A percentile compares a stretch with the other conserved stretches of the same genome.
These are phyloP conservation scores for Rosa rugosa DNA, from an alignment of 306 rosid species.

Conservation along the genomic window DNA sequence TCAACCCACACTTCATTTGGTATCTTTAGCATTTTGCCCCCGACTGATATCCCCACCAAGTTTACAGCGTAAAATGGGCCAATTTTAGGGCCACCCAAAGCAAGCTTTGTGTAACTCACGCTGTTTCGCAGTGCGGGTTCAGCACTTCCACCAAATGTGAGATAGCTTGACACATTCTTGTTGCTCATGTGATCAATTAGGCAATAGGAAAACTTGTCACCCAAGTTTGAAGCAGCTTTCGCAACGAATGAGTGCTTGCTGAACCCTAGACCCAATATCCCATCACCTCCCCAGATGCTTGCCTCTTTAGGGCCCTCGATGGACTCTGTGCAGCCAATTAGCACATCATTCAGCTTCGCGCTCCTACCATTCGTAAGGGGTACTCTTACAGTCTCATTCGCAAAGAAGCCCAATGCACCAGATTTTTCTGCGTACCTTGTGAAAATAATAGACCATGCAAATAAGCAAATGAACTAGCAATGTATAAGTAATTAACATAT, in stretches of 20 bases:
- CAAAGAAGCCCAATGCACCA: slow-evolving; percentile 61
- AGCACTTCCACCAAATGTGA: slow-evolving; percentile 42
- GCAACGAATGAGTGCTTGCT: slow-evolving; percentile 41
- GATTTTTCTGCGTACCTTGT: slow-evolving; percentile 63
- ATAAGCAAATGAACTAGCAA: background rate
- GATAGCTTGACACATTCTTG: slow-evolving; percentile 41
- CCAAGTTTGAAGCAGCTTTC: slow-evolving; percentile 35
- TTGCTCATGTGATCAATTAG: slow-evolving; percentile 68
- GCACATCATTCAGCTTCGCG: slow-evolving; percentile 31
- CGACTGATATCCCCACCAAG: slow-evolving; percentile 48
- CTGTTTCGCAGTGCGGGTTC: background rate
- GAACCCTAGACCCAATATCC: slow-evolving; percentile 65
- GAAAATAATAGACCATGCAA: background rate
- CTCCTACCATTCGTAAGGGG: slow-evolving; percentile 39
- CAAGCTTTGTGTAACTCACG: slow-evolving; percentile 40
- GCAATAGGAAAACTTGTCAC: slow-evolving; percentile 76
- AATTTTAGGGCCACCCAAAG: background rate
- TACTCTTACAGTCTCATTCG: slow-evolving; percentile 58
- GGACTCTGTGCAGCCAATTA: slow-evolving; percentile 70
- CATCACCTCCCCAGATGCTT: slow-evolving; percentile 44
- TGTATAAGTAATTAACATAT: background rate
- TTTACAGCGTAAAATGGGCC: slow-evolving; percentile 49
- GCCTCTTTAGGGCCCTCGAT: slow-evolving; percentile 9
- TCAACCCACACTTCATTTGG: slow-evolving; percentile 53
- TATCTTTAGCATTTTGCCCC: slow-evolving; percentile 39